Conservation (phyloP, 1,139 yeast genomes). For the Ashbya aceris region DNA sequence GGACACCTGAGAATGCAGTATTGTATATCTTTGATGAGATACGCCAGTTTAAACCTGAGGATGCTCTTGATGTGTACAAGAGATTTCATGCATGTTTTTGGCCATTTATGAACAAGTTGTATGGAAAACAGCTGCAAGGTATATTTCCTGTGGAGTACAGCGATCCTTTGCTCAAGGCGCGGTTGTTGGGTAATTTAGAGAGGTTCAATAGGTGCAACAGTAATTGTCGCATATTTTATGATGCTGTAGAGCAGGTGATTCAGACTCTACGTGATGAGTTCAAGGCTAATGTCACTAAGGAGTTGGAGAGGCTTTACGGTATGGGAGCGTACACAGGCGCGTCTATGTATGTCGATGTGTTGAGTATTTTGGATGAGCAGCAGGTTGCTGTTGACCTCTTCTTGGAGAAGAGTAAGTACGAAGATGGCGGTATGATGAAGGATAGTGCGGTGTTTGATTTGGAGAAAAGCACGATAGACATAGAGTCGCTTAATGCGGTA, state of each 20-base stretch:
- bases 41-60: slow-evolving; percentile 9
- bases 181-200: slow-evolving; percentile 17
- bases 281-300: slow-evolving; percentile 62
- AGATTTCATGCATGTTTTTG: slow-evolving; percentile 15
- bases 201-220: slow-evolving; percentile 17
- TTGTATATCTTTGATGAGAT: slow-evolving; percentile 22
- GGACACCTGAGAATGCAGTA: slow-evolving; percentile 9
- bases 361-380: slow-evolving; percentile 34
- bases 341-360: slow-evolving; percentile 32
- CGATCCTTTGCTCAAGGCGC: slow-evolving; percentile 25
- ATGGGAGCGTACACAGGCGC: slow-evolving; percentile 38
- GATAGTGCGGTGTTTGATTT: slow-evolving; percentile 21
- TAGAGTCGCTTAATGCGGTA: slow-evolving; percentile 19
- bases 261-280: slow-evolving; percentile 45
- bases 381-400: slow-evolving; percentile 40
- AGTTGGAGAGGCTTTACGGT: slow-evolving; percentile 55
- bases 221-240: slow-evolving; percentile 15
- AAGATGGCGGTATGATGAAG: slow-evolving; percentile 29
- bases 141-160: slow-evolving; percentile 21
- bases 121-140: slow-evolving; percentile 16
- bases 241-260: slow-evolving; percentile 16
- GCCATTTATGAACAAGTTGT: slow-evolving; percentile 18
- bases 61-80: slow-evolving; percentile 14
- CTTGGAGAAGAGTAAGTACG: slow-evolving; percentile 38
- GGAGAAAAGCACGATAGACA: slow-evolving; percentile 24